These are phyloP conservation scores for Neopestalotiopsis sp. DNA, from an alignment of 2,329 filamentous ascomycete genomes.

Conservation along the genomic window DNA sequence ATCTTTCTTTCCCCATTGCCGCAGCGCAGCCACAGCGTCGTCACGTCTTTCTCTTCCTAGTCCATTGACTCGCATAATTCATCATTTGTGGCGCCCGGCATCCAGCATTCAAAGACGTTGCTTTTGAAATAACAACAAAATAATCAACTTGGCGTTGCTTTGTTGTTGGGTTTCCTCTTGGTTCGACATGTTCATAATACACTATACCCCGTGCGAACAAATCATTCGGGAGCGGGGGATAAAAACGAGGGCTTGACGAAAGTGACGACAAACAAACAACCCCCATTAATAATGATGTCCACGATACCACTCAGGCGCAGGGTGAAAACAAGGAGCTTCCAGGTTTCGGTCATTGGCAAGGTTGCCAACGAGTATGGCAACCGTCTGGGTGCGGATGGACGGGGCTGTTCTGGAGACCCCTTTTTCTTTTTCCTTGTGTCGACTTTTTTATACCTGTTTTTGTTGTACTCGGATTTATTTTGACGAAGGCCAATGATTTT, in stretches of 20 bases:
- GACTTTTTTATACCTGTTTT: not conserved
- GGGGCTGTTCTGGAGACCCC: not conserved
- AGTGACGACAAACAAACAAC: constrained; percentile 9
- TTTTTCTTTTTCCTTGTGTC: not conserved
- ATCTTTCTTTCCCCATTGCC: not conserved
- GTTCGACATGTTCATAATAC: constrained; percentile 10
- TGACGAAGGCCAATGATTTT: not conserved
- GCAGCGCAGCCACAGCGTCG: not conserved
- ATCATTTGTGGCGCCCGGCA: constrained; percentile 13
- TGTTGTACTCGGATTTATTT: not conserved
- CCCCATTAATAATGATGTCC: constrained; percentile 17
- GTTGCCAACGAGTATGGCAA: not conserved
- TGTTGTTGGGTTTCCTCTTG: constrained; percentile 5
- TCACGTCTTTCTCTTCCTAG: constrained; percentile 5
- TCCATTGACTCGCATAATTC: constrained; percentile 16
- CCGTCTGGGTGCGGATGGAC: not conserved
- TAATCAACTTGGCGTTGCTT: constrained; percentile 1
- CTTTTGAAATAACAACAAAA: not conserved
- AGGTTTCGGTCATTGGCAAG: constrained; percentile 7
- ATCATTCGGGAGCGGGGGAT: constrained; percentile 5
- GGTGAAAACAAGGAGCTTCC: constrained; percentile 11
- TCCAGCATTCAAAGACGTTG: constrained; percentile 4
- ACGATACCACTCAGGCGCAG: constrained; percentile 11
- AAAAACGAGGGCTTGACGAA: constrained; percentile 1
- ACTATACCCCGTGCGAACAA: constrained; percentile 9